Conservation (phyloP, 1,284 basidiomycete species). For the Phellinidium pouzarii region DNA sequence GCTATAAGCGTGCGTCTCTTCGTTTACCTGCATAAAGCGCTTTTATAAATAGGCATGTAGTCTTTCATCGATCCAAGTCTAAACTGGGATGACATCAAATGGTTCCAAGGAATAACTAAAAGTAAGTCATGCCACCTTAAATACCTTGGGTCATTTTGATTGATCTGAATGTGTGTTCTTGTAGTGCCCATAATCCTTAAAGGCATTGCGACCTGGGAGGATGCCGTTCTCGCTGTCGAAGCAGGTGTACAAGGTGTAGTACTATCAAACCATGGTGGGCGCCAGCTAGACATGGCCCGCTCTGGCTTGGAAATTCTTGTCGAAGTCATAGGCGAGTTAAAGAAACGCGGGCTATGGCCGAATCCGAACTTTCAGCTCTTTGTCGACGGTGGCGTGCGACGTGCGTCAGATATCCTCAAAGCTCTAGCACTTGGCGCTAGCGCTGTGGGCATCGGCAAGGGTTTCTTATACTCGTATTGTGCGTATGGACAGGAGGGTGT, state of each 20-base stretch:
- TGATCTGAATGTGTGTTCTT: conserved; percentile 8
- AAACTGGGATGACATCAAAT: conserved; percentile 81
- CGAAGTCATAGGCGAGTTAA: conserved; percentile 54
- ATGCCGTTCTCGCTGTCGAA: conserved; percentile 61
- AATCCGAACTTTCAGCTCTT: conserved; percentile 56
- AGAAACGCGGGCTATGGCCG: conserved; percentile 38
- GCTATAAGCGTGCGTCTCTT: conserved; percentile 73
- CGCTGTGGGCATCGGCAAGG: conserved; percentile 50
- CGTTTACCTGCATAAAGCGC: neutral
- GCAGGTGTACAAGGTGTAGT: conserved; percentile 60
- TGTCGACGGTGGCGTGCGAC: conserved; percentile 64
- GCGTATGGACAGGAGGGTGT: conserved; percentile 60
- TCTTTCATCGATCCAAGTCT: conserved; percentile 86
- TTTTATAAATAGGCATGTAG: conserved; percentile 39
- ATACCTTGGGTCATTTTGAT: neutral
- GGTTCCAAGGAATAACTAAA: conserved; percentile 84
- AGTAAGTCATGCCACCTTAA: conserved; percentile 23
- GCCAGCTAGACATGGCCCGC: conserved; percentile 60
- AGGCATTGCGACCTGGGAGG: conserved; percentile 50
- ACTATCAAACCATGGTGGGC: conserved; percentile 60
- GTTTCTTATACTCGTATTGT: conserved; percentile 59
- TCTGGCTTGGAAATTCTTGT: conserved; percentile 62
- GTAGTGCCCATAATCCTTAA: conserved; percentile 46
- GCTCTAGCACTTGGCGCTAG: conserved; percentile 65
- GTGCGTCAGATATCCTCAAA: conserved; percentile 68